Conservation (phyloP, 352 stramenopile species). For the Globisporangium paddicum region DNA sequence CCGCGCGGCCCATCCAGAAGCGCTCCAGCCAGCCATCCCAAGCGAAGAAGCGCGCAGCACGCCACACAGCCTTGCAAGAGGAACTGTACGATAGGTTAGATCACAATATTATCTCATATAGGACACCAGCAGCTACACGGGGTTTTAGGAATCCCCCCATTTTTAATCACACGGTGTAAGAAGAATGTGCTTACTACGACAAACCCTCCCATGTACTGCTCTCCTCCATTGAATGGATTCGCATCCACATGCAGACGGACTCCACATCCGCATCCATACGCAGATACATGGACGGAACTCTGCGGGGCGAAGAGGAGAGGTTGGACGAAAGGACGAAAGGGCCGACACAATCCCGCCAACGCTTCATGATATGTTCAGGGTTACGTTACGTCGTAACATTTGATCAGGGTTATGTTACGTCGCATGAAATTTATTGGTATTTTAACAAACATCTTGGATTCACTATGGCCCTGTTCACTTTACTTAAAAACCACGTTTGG, state of each 20-base stretch:
- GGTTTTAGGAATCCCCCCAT: neutral
- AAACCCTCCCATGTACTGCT: too few species aligned
- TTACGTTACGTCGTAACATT: too few species aligned
- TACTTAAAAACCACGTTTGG: too few species aligned
- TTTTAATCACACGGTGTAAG: conserved; percentile 9
- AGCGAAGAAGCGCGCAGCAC: conserved; percentile 12
- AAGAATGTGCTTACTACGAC: conserved; percentile 3
- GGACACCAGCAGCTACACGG: conserved; percentile 5
- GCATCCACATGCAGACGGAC: neutral
- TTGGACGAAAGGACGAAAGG: conserved; percentile 4
- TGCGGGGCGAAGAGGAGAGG: neutral
- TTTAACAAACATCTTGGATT: too few species aligned
- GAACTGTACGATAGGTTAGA: conserved; percentile 62
- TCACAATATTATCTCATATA: conserved; percentile 19
- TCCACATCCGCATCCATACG: too few species aligned
- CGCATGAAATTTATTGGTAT: too few species aligned
- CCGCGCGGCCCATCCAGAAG: neutral
- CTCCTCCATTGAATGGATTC: neutral
- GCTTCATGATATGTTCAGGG: too few species aligned
- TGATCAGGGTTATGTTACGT: too few species aligned
- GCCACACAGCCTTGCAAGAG: conserved; percentile 23
- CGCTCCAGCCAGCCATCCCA: neutral
- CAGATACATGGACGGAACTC: too few species aligned
- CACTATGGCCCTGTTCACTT: too few species aligned
- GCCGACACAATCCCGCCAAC: neutral